phyloP scores from a whole-genome alignment of 1,139 yeast species.

The Kluyveromyces sp. region DNA sequence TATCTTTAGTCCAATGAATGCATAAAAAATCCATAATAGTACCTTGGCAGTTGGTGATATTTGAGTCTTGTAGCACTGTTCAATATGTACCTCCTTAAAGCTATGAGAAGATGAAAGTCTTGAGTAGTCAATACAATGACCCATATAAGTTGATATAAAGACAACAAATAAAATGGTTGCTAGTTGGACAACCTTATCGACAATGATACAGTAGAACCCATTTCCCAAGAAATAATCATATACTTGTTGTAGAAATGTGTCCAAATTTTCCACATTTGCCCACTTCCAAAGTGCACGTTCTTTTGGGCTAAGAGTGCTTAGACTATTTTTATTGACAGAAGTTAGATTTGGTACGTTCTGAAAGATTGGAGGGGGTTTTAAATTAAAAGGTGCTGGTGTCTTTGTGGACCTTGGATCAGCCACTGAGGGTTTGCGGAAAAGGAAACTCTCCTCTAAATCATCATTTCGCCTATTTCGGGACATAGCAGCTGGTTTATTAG shows the following conservation, averaged over 20 bases:
- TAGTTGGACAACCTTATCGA: slow-evolving; percentile 59
- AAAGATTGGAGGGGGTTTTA: slow-evolving; percentile 22
- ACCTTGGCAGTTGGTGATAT: slow-evolving; percentile 42
- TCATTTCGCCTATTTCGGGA: not conserved
- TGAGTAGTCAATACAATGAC: slow-evolving; percentile 75
- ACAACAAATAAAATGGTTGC: slow-evolving; percentile 71
- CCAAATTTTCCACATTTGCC: slow-evolving; percentile 92
- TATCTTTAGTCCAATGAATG: slow-evolving; percentile 48
- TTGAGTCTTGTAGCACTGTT: slow-evolving; percentile 51
- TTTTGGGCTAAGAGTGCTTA: slow-evolving; percentile 40
- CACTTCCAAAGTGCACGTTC: slow-evolving; percentile 90
- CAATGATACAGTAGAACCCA: slow-evolving; percentile 70
- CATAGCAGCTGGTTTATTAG: not conserved
- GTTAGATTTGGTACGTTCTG: slow-evolving; percentile 23
- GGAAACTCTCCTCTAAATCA: slow-evolving; percentile 11
- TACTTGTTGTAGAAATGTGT: slow-evolving; percentile 72
- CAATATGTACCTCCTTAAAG: slow-evolving; percentile 45
- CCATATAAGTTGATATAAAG: slow-evolving; percentile 65
- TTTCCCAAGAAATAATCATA: slow-evolving; percentile 79
- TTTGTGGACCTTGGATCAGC: slow-evolving; percentile 7
- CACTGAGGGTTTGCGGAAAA: slow-evolving; percentile 10
- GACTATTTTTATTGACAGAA: slow-evolving; percentile 24
- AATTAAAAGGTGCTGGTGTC: slow-evolving; percentile 5
- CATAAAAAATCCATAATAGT: slow-evolving; percentile 53
- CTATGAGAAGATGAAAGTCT: slow-evolving; percentile 32